Base-by-base conservation (phyloP, 805 yeast species). In the Pichia nanzhaoensis region DNA sequence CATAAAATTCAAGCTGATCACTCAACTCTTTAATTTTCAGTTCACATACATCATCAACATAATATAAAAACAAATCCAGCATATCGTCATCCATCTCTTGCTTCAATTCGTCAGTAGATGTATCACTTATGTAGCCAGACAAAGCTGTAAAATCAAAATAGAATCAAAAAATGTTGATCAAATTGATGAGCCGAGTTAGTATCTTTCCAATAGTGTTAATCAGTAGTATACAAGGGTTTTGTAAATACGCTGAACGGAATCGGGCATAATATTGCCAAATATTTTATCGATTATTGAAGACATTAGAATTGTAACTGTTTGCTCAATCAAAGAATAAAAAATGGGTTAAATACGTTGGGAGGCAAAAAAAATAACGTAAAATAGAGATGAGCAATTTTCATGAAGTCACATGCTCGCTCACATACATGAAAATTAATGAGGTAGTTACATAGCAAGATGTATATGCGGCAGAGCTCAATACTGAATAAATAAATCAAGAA, bases 1-100 rank as follows among this genome's bases (percentile, higher is more conserved):
- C 43, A 34, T 44, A 45, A 20, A 49, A 24, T 16, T 54, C 46
- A 6, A 56, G 19, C 38, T 53, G 46, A 2, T 41, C 46, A 24
- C 30, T 42, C n/a, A 56, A 24, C 13, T 54, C 56, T 14, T 45
- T 28, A 10, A 55, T 36, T 38, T 46, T 47, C 19, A 47, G 47
- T 5, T 55, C 58, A 44, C 57, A 56, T 2, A 41, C 5, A 30
- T 45, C 44, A 50, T 39, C 34, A 37, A 37, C 37, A 42, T 42
- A 46, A 8, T 34, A 38, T 19, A 39, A 14, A 18, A 46, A 38
- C 16, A 46, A 34, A 20, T 46, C 46, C 22, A 45, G 5, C 2
- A 41, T 7, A 24, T 45, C 45, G 8, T 45, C 45, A 20, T 41
- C 24, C 6, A 31, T 3, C 2, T 42, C 31, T 10, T 24, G 9